phyloP scores from a whole-genome alignment of 352 stramenopile species.

The Pythium insidiosum region DNA sequence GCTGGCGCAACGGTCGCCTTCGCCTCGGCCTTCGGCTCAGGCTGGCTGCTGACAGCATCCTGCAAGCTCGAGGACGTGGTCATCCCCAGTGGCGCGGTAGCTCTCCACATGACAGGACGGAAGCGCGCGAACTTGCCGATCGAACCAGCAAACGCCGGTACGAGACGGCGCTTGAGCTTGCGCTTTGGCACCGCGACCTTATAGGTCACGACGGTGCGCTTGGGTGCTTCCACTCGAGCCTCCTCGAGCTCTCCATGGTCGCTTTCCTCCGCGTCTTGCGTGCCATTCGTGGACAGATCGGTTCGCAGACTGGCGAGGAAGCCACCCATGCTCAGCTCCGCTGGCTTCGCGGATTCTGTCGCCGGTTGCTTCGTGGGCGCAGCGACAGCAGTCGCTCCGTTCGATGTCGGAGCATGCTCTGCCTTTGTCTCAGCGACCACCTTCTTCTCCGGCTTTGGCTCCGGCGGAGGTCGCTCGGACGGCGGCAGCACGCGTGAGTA shows the following conservation, averaged over 20 bases:
- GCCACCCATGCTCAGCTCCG: conserved; percentile 51
- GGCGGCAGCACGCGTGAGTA: conserved; percentile 67
- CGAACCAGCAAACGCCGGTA: conserved; percentile 11
- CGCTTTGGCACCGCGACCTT: conserved; percentile 11
- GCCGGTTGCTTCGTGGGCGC: background rate
- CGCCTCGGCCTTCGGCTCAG: background rate
- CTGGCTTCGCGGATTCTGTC: background rate
- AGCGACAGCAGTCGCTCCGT: background rate
- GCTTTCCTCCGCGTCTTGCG: background rate
- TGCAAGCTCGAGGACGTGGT: no score
- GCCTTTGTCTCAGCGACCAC: background rate
- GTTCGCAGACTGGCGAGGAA: conserved; percentile 63
- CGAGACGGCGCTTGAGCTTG: conserved; percentile 15
- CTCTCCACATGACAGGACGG: conserved; percentile 17
- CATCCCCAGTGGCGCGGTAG: background rate
- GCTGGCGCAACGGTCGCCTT: no score
- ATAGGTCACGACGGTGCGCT: conserved; percentile 10
- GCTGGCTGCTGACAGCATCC: no score
- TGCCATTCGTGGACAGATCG: background rate
- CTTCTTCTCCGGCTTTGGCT: conserved; percentile 15
- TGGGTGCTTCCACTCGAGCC: no score
- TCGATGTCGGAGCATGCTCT: background rate
- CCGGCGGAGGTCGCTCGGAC: conserved; percentile 22
- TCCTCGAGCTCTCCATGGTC: conserved; percentile 3
- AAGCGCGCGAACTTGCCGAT: conserved; percentile 21